Evolutionary conservation across 345 rosid species (phyloP).

Genomic region (Eucalyptus melliodora): DNA sequence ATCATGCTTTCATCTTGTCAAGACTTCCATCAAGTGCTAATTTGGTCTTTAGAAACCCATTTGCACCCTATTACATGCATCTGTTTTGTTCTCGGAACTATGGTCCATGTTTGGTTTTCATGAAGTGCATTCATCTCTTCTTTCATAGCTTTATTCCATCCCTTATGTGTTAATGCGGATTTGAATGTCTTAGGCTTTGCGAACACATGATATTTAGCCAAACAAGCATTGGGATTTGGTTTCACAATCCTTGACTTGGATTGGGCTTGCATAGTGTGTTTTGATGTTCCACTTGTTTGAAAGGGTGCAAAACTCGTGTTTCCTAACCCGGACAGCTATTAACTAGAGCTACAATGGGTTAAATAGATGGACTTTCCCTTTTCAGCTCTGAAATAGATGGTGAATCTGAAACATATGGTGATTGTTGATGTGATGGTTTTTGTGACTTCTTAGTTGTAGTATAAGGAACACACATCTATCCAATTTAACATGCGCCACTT

Average conservation of each 20-base stretch:
- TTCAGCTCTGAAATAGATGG: background rate
- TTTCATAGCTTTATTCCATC: background rate
- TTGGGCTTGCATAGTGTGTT: background rate
- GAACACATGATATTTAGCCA: background rate
- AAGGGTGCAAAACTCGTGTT: background rate
- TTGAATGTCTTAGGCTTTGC: background rate
- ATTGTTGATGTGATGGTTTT: background rate
- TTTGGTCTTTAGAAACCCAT: background rate
- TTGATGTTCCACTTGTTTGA: background rate
- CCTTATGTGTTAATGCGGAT: background rate
- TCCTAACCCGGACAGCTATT: accelerated
- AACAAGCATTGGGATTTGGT: background rate
- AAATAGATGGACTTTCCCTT: background rate
- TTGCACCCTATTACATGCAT: background rate
- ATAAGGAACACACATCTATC: background rate
- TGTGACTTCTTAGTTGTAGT: background rate
- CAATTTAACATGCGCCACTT: background rate
- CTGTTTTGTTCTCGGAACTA: background rate
- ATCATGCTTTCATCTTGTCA: background rate
- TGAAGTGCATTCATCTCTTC: background rate
- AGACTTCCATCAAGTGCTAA: background rate
- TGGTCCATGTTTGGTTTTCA: background rate
- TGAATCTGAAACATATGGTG: background rate
- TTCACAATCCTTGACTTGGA: background rate
- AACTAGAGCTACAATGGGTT: background rate